A percentile compares a stretch with the other conserved stretches of the same genome.
These are phyloP conservation scores for Fusarium sublunatum DNA, from an alignment of 2,329 filamentous ascomycete genomes.

Conservation along the genomic window DNA sequence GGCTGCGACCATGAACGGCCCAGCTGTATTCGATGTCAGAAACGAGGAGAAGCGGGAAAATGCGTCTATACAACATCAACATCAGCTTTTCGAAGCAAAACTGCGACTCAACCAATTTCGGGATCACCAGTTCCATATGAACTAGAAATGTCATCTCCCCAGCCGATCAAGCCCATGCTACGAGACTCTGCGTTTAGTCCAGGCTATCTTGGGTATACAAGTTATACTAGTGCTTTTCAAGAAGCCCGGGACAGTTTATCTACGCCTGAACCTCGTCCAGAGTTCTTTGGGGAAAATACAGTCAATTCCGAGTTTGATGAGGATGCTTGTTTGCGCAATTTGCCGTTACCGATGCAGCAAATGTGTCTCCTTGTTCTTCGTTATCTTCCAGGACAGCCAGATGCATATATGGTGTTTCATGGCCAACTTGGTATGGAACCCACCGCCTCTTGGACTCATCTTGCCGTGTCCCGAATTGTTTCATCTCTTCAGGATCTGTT, in stretches of 20 bases:
- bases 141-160: conserved; percentile 5
- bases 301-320: background rate
- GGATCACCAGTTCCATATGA: background rate
- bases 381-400: conserved; percentile 24
- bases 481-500: conserved; percentile 50
- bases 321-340: conserved; percentile 23
- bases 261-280: conserved; percentile 39
- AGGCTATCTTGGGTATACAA: conserved; percentile 60
- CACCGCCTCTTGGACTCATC: conserved; percentile 49
- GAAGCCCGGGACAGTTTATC: conserved; percentile 55
- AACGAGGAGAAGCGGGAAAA: conserved; percentile 46
- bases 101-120: background rate
- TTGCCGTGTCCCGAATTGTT: conserved; percentile 49
- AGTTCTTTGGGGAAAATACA: background rate
- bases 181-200: conserved; percentile 34
- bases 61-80: conserved; percentile 52
- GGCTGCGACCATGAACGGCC: conserved; percentile 28
- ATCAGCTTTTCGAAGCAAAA: conserved; percentile 11
- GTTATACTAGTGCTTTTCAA: conserved; percentile 55
- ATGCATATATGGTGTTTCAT: conserved; percentile 28
- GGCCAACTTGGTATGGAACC: conserved; percentile 15
- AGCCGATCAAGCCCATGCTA: conserved; percentile 11
- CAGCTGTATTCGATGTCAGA: conserved; percentile 45
- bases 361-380: conserved; percentile 33
- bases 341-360: conserved; percentile 37